Conservation (phyloP, 75 land plant species). For the Adiantum capillusveneris region DNA sequence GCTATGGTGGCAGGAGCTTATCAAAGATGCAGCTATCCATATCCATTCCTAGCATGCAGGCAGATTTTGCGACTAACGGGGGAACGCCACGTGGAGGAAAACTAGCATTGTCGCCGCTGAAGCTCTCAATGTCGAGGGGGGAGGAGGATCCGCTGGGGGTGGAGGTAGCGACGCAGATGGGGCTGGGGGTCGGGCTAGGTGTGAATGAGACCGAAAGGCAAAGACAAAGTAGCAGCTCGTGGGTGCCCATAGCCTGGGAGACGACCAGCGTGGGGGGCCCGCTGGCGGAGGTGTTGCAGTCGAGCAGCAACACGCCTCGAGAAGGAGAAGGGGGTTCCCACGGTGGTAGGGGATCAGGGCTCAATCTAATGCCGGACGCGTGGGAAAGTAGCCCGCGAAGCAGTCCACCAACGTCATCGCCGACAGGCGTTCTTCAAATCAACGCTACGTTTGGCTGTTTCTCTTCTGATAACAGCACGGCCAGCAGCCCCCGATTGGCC, state of each 20-base stretch:
- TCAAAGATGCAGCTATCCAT: conserved; percentile 85
- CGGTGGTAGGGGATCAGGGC: conserved; percentile 16
- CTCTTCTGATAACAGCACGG: conserved; percentile 45
- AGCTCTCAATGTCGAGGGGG: conserved; percentile 43
- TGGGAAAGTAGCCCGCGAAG: conserved; percentile 26
- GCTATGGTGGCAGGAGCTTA: conserved; percentile 16
- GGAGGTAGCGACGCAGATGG: conserved; percentile 29
- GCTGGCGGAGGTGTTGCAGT: conserved; percentile 52
- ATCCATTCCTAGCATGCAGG: conserved; percentile 62
- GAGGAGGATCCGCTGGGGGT: conserved; percentile 18
- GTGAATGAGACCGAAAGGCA: neutral
- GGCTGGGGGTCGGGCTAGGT: conserved; percentile 24
- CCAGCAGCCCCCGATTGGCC: conserved; percentile 25
- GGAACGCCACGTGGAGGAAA: conserved; percentile 51
- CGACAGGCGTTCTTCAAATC: conserved; percentile 49
- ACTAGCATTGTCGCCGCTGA: conserved; percentile 40
- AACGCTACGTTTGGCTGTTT: conserved; percentile 21
- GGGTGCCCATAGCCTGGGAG: conserved; percentile 23
- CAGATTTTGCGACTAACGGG: conserved; percentile 55
- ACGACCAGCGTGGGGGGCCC: conserved; percentile 44
- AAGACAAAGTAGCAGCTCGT: conserved; percentile 3
- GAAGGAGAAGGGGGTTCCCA: neutral
- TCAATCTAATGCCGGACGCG: conserved; percentile 29
- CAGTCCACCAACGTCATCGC: conserved; percentile 28
- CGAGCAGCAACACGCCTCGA: conserved; percentile 16